phyloP scores from a whole-genome alignment of 1,284 basidiomycete genomes.

The Ganoderma lucidum region DNA sequence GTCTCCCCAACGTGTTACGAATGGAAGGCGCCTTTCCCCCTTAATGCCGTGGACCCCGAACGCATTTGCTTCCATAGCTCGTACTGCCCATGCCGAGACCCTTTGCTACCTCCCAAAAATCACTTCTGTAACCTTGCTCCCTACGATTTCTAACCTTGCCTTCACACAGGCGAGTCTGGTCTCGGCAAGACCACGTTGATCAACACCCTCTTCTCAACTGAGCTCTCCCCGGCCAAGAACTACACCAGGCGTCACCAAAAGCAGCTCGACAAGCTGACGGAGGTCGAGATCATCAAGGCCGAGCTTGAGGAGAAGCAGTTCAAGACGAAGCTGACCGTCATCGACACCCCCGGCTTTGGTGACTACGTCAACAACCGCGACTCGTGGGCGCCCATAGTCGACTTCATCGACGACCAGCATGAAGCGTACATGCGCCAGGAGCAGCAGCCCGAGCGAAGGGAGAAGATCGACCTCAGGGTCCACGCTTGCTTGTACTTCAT shows the following conservation, averaged over 20 bases:
- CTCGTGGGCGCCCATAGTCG: conserved; percentile 97
- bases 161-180: conserved; percentile 84
- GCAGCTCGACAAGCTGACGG: conserved; percentile 98
- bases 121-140: background rate
- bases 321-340: conserved; percentile 99
- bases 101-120: background rate
- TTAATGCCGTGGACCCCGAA: background rate
- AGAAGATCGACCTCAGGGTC: conserved; percentile 95
- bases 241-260: conserved; percentile 92
- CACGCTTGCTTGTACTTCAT: conserved; percentile 99
- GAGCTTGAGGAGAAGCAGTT: conserved; percentile 99
- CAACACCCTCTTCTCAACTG: conserved; percentile 99
- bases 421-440: conserved; percentile 99
- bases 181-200: conserved; percentile 96
- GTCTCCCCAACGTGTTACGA: background rate
- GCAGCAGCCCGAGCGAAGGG: conserved; percentile 93
- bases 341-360: conserved; percentile 98
- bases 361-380: conserved; percentile 99
- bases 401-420: conserved; percentile 99
- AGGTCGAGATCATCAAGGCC: conserved; percentile 96
- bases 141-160: background rate
- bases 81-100: background rate
- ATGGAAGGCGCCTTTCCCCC: background rate
- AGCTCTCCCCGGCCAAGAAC: conserved; percentile 93
- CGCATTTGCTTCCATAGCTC: background rate